Percentiles rank a stretch among this genome's conserved stretches.
phyloP scores from a whole-genome alignment of 176 grass and related monocot genomes.

The Pontederia paniculata region DNA sequence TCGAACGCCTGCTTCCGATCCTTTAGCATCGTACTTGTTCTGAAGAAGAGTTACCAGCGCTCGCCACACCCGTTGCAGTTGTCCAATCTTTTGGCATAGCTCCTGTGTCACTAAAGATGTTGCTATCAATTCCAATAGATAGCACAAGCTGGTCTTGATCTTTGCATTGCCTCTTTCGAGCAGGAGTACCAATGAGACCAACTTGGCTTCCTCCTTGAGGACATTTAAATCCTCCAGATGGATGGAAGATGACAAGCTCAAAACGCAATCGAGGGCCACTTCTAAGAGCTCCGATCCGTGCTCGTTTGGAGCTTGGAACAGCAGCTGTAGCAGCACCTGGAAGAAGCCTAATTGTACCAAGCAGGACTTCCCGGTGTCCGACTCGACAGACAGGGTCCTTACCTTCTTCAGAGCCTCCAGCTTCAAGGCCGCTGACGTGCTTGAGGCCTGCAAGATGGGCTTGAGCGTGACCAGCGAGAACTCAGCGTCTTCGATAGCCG shows the following conservation, averaged over 20 bases:
- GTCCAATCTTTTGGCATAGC: conserved; percentile 30
- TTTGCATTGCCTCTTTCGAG: conserved; percentile 30
- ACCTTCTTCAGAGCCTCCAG: conserved; percentile 36
- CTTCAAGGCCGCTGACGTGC: conserved; percentile 3
- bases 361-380: conserved; percentile 55
- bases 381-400: conserved; percentile 44
- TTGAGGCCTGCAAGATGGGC: conserved; percentile 23
- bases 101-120: conserved; percentile 34
- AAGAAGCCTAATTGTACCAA: conserved; percentile 78
- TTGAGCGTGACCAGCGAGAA: conserved; percentile 46
- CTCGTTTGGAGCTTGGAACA: conserved; percentile 25
- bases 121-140: conserved; percentile 55
- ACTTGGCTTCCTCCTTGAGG: conserved; percentile 33
- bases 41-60: conserved; percentile 37
- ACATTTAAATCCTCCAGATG: conserved; percentile 57
- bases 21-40: conserved; percentile 17
- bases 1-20: conserved; percentile 31
- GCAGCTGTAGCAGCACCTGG: conserved; percentile 44
- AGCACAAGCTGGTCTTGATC: conserved; percentile 37
- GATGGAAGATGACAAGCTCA: conserved; percentile 37
- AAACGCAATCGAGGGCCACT: conserved; percentile 49
- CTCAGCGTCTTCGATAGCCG: conserved; percentile 6
- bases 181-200: conserved; percentile 40
- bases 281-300: conserved; percentile 19
- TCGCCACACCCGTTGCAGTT: conserved; percentile 36